A percentile compares a stretch with the other conserved stretches of the same genome.
These are phyloP conservation scores for Sugiyamaella paludigena DNA, from an alignment of 1,139 yeast genomes.

Conservation along the genomic window DNA sequence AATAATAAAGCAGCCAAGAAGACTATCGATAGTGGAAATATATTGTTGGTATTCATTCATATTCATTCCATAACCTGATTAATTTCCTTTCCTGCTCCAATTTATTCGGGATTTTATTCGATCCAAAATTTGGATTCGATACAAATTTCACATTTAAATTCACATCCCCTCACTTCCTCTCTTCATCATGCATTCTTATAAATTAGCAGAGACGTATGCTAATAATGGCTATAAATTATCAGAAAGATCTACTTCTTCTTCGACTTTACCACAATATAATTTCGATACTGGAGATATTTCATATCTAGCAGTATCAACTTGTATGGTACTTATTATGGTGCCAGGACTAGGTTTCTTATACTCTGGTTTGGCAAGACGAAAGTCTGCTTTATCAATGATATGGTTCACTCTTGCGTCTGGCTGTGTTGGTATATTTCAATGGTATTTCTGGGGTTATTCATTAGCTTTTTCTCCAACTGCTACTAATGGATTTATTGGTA, in stretches of 20 bases:
- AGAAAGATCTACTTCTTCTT: conserved; percentile 4
- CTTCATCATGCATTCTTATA: conserved; percentile 27
- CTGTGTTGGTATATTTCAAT: conserved; percentile 78
- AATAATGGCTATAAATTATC: conserved; percentile 5
- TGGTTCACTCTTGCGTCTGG: conserved; percentile 79
- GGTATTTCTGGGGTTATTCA: conserved; percentile 99
- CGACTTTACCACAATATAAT: conserved; percentile 2
- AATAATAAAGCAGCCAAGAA: no score
- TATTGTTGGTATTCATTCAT: no score
- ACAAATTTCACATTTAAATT: no score
- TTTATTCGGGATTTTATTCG: no score
- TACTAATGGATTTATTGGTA: conserved; percentile 80
- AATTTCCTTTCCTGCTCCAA: no score
- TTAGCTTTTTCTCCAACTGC: conserved; percentile 79
- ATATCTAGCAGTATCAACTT: conserved; percentile 53
- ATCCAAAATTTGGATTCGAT: no score
- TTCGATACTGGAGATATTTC: conserved; percentile 54
- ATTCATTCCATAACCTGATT: no score
- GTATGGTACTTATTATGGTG: conserved; percentile 86
- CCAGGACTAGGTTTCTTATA: conserved; percentile 93
- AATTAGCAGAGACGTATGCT: conserved; percentile 19
- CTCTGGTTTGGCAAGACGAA: conserved; percentile 89
- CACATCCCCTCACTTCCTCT: no score
- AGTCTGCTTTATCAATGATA: conserved; percentile 84
- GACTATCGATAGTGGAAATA: no score